Conservation (phyloP, 495 filamentous ascomycete genomes). For the Xylaria telfairii region DNA sequence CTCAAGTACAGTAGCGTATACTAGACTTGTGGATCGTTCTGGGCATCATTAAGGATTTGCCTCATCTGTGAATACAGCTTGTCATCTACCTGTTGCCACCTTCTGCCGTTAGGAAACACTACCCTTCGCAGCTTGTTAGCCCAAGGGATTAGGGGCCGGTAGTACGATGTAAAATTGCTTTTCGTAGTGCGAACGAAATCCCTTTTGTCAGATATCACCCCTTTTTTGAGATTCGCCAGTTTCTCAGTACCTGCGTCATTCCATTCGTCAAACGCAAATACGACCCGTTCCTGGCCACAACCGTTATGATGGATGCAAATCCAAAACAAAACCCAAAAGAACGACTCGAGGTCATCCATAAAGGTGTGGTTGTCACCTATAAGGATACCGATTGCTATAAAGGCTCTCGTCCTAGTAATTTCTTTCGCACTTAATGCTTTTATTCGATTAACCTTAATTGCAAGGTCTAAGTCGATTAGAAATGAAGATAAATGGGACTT, state of each 20-base stretch:
- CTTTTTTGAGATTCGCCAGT: slow-evolving; percentile 1
- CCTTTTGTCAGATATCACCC: background rate
- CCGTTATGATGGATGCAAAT: slow-evolving; percentile 49
- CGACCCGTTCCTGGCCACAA: slow-evolving; percentile 7
- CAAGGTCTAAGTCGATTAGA: slow-evolving; percentile 53
- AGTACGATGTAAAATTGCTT: slow-evolving; percentile 4
- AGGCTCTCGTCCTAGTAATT: slow-evolving; percentile 54
- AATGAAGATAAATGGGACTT: slow-evolving; percentile 41
- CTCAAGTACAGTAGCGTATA: too few relatives aligned
- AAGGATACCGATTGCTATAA: slow-evolving; percentile 53
- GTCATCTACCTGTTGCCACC: slow-evolving; percentile 32
- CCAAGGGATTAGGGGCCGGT: slow-evolving; percentile 33
- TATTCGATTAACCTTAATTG: slow-evolving; percentile 41
- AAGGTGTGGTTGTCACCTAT: slow-evolving; percentile 49
- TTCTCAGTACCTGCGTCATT: slow-evolving; percentile 31
- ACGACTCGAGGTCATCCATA: slow-evolving; percentile 59
- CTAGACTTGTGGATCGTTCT: slow-evolving; percentile 25
- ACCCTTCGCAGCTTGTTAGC: slow-evolving; percentile 39
- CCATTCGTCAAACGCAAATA: slow-evolving; percentile 35
- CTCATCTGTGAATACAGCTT: slow-evolving; percentile 37
- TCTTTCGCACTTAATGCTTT: slow-evolving; percentile 44
- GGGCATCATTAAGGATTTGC: slow-evolving; percentile 30
- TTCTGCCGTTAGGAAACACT: slow-evolving; percentile 41
- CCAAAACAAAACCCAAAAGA: slow-evolving; percentile 62
- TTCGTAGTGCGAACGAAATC: background rate